phyloP scores from a whole-genome alignment of 768 basidiomycete genomes.

The Polyporus arcularius region DNA sequence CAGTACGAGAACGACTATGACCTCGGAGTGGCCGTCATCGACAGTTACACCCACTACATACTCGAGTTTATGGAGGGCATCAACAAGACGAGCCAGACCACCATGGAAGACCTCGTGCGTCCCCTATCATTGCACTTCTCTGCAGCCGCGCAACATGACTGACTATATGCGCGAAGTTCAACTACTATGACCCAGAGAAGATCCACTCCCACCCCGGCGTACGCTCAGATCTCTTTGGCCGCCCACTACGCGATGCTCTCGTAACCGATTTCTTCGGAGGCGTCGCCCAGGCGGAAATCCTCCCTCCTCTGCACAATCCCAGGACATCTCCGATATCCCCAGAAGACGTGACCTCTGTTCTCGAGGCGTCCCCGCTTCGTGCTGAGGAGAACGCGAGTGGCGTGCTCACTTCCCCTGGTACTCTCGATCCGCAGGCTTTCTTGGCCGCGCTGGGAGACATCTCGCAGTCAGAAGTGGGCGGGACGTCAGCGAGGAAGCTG shows the following conservation, averaged over 20 bases:
- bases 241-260: conserved; percentile 59
- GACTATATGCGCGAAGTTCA: conserved; percentile 56
- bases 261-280: conserved; percentile 77
- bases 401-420: not conserved
- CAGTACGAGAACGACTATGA: conserved; percentile 94
- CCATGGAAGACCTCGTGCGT: conserved; percentile 81
- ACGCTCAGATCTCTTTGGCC: conserved; percentile 76
- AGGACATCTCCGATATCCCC: not conserved
- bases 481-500: not conserved
- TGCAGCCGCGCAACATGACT: not conserved
- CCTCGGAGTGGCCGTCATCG: conserved; percentile 94
- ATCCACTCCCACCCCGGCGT: conserved; percentile 91
- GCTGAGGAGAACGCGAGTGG: conserved; percentile 1
- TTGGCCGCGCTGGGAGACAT: not conserved
- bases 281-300: conserved; percentile 79
- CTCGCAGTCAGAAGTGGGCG: not conserved
- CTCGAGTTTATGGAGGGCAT: conserved; percentile 90
- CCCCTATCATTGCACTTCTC: not conserved
- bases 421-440: conserved; percentile 7
- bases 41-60: conserved; percentile 90
- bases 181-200: conserved; percentile 68
- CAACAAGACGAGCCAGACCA: conserved; percentile 83
- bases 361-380: too few relatives aligned
- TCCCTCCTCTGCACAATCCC: conserved; percentile 12
- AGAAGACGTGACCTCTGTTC: not conserved